A percentile compares a stretch with the other conserved stretches of the same genome.
These are phyloP conservation scores for Ophiostoma populinum DNA, from an alignment of 2,329 filamentous ascomycete genomes.

Conservation along the genomic window DNA sequence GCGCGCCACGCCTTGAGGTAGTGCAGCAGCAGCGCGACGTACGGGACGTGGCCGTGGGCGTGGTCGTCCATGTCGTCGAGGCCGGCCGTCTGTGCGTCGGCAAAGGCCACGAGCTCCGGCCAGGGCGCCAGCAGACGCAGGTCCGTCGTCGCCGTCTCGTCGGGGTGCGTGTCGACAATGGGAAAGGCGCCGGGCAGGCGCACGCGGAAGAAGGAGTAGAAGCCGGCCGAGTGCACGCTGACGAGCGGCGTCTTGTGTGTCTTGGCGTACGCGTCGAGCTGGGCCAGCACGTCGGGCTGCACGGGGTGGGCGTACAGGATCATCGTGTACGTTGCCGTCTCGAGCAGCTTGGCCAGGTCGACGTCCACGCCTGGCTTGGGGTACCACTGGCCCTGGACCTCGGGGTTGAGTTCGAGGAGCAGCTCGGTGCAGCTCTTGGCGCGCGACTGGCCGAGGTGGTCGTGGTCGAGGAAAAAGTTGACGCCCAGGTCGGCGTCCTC, in stretches of 20 bases:
- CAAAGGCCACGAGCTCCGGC: conserved; percentile 59
- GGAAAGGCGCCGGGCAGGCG: conserved; percentile 65
- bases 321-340: conserved; percentile 28
- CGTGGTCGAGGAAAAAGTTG: conserved; percentile 88
- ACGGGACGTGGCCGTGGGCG: conserved; percentile 83
- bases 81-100: conserved; percentile 45
- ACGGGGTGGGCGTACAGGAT: conserved; percentile 39
- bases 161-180: conserved; percentile 90
- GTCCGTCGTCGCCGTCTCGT: conserved; percentile 69
- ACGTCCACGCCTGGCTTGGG: conserved; percentile 20
- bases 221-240: conserved; percentile 75
- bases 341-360: conserved; percentile 20
- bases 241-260: conserved; percentile 55
- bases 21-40: conserved; percentile 65
- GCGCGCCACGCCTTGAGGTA: conserved; percentile 70
- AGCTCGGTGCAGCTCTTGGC: conserved; percentile 63
- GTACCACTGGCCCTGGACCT: conserved; percentile 63
- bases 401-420: conserved; percentile 78
- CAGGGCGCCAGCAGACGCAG: conserved; percentile 72
- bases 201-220: conserved; percentile 79
- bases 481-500: conserved; percentile 71
- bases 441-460: conserved; percentile 57
- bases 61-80: conserved; percentile 57
- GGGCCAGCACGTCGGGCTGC: conserved; percentile 22
- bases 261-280: conserved; percentile 29